Percentiles rank a stretch among this genome's conserved stretches.
Conservation (phyloP, 768 basidiomycete genomes). For the Amanita polypyramis region DNA sequence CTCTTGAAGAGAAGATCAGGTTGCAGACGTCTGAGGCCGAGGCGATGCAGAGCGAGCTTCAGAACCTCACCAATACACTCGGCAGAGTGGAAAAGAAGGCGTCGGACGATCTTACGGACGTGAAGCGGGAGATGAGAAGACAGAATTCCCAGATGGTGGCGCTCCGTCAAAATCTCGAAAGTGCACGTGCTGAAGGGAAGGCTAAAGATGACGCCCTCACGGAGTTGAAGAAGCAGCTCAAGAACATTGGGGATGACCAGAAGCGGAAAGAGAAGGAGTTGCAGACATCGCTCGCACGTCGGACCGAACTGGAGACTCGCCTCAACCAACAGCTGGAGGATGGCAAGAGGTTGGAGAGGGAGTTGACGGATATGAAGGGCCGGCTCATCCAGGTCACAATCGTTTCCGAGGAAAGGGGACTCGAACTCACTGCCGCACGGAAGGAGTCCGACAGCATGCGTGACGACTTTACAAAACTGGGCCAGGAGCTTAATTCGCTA, state of each 20-base stretch:
- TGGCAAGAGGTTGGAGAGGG: background rate
- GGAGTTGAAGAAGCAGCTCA: conserved; percentile 1
- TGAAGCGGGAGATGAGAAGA: conserved; percentile 4
- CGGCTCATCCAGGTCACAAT: conserved; percentile 2
- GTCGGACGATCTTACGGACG: conserved; percentile 1
- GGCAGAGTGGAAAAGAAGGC: conserved; percentile 7
- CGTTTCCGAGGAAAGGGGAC: conserved; percentile 1
- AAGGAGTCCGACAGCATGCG: conserved; percentile 5
- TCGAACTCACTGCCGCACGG: background rate
- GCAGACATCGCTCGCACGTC: background rate
- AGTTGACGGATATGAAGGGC: conserved; percentile 4
- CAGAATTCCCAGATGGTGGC: conserved; percentile 9
- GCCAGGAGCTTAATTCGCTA: background rate
- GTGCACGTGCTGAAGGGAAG: conserved; percentile 9
- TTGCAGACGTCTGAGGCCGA: conserved; percentile 1
- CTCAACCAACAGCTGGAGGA: conserved; percentile 4
- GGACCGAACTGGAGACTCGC: conserved; percentile 4
- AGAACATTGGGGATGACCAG: background rate
- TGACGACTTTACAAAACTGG: conserved; percentile 3
- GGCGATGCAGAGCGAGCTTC: conserved; percentile 1
- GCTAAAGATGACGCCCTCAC: conserved; percentile 12
- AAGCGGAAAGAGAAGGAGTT: conserved; percentile 1
- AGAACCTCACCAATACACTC: background rate
- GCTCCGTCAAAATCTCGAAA: conserved; percentile 11
- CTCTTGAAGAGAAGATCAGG: conserved; percentile 6